Evolutionary conservation across 139 green algal species (phyloP), one percentile per base, ranked within the genome.

Genomic region (Dunaliella sp.): DNA sequence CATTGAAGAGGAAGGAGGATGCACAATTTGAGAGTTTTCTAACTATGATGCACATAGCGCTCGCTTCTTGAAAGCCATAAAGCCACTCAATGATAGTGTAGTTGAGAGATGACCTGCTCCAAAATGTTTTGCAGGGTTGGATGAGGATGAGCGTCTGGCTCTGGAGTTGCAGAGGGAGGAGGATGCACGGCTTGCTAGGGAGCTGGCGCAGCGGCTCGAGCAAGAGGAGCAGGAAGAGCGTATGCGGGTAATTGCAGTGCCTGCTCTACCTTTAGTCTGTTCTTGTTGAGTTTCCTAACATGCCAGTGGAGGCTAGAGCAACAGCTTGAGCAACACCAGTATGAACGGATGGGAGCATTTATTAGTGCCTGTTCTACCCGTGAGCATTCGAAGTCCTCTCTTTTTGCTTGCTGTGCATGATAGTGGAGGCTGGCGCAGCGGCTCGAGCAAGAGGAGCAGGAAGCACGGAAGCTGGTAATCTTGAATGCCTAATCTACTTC

Each of bases 151-250:
- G 76, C 12, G 12, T 30, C 76, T 81, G 1, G 76, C 76, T 1
- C 22, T 81, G 76, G 34, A 34, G 76, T 31, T 81, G 30, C 76
- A 81, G 76, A 34, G n/a, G 28, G 76, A 81, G 12, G 76, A 81
- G 76, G 76, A 81, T 31, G 12, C 33, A 31, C 76, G 76, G n/a
- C 76, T 81, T 2, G 76, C 76, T 2, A 30, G 76, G 28, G 76
- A 81, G 76, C 28, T 81, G 7, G 31, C 76, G 1, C n/a, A 81
- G 76, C 76, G 48, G 48, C 48, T 65, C 7, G 48, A 65, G 48
- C 7, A 65, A 16, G 48, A 81, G 31, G 76, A 81, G 76, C n/a
- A 37, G 33, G 76, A 33, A 22, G 76, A 36, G 76, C 30, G 76
- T 12, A 24, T 81, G n/a, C 76, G 76, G 76, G 76, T 81, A 31